phyloP scores from a whole-genome alignment of 1,139 yeast species.

The Barnettozyma hawaiiensis region DNA sequence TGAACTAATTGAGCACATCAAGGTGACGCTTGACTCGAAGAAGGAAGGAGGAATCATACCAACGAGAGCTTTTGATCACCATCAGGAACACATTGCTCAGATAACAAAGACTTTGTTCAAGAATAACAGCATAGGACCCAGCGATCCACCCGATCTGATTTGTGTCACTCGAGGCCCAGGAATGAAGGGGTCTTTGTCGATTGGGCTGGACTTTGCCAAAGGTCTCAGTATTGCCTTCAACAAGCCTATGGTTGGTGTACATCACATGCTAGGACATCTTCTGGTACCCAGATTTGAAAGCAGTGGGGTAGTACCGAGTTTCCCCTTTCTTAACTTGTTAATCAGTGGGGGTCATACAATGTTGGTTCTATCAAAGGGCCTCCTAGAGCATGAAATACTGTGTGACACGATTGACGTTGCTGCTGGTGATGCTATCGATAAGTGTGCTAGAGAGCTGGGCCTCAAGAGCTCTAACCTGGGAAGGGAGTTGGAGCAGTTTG shows the following conservation, averaged over 20 bases:
- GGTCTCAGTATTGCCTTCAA: conserved; percentile 78
- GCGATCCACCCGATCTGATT: conserved; percentile 59
- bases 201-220: conserved; percentile 79
- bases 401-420: conserved; percentile 84
- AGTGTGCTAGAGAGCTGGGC: conserved; percentile 85
- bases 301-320: conserved; percentile 46
- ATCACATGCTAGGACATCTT: conserved; percentile 94
- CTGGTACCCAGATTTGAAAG: conserved; percentile 55
- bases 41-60: conserved; percentile 85
- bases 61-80: conserved; percentile 76
- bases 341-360: conserved; percentile 96
- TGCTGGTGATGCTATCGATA: conserved; percentile 89
- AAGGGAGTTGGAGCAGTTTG: conserved; percentile 63
- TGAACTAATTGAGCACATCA: conserved; percentile 51
- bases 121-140: conserved; percentile 23
- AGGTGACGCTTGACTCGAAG: conserved; percentile 61
- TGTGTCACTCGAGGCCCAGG: conserved; percentile 98
- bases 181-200: conserved; percentile 82
- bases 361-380: conserved; percentile 60
- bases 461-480: conserved; percentile 81
- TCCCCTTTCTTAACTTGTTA: conserved; percentile 74
- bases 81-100: conserved; percentile 50
- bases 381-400: conserved; percentile 64
- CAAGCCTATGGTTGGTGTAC: conserved; percentile 80
- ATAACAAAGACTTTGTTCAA: conserved; percentile 36